Evolutionary conservation across 108 stramenopile species (phyloP).

Genomic region (Fistulifera solaris): DNA sequence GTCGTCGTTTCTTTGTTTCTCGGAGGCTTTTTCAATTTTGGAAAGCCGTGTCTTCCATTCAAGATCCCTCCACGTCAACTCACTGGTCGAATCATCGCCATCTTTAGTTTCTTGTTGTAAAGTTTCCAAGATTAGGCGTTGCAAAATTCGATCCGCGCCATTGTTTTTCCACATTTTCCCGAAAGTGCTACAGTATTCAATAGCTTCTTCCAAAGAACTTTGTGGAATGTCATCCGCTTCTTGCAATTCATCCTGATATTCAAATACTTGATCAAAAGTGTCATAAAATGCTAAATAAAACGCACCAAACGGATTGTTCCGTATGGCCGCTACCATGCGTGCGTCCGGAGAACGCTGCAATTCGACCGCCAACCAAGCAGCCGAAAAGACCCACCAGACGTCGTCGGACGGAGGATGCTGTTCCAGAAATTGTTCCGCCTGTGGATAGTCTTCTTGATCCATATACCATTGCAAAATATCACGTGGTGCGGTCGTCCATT

Average conservation of each 20-base stretch:
- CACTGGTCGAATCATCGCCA: slow-evolving; percentile 2
- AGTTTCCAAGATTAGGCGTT: slow-evolving; percentile 31
- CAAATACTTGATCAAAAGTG: slow-evolving; percentile 60
- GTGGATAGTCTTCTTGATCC: slow-evolving; percentile 35
- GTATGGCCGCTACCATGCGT: slow-evolving; percentile 41
- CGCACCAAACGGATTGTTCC: slow-evolving; percentile 61
- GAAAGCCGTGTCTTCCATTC: slow-evolving; percentile 50
- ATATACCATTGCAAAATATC: slow-evolving; percentile 74
- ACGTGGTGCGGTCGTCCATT: slow-evolving; percentile 58
- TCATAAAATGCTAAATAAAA: slow-evolving; percentile 66
- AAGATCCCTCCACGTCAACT: slow-evolving; percentile 29
- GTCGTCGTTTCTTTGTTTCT: slow-evolving; percentile 9
- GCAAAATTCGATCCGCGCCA: slow-evolving; percentile 31
- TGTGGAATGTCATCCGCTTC: slow-evolving; percentile 44
- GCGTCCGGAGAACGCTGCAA: neutral
- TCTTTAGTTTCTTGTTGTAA: slow-evolving; percentile 10
- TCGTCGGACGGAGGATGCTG: too few relatives aligned
- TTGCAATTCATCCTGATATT: slow-evolving; percentile 75
- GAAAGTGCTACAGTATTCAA: slow-evolving; percentile 73
- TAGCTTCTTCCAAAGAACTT: slow-evolving; percentile 62
- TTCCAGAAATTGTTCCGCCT: slow-evolving; percentile 25
- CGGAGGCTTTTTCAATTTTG: slow-evolving; percentile 18
- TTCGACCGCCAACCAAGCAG: neutral
- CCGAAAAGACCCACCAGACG: too few relatives aligned
- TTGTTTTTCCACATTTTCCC: slow-evolving; percentile 59